Percentiles rank a stretch among this genome's conserved stretches.
These are phyloP conservation scores for Apophysomyces ossiformis DNA, from an alignment of 371 early-diverging fungal species.

Conservation along the genomic window DNA sequence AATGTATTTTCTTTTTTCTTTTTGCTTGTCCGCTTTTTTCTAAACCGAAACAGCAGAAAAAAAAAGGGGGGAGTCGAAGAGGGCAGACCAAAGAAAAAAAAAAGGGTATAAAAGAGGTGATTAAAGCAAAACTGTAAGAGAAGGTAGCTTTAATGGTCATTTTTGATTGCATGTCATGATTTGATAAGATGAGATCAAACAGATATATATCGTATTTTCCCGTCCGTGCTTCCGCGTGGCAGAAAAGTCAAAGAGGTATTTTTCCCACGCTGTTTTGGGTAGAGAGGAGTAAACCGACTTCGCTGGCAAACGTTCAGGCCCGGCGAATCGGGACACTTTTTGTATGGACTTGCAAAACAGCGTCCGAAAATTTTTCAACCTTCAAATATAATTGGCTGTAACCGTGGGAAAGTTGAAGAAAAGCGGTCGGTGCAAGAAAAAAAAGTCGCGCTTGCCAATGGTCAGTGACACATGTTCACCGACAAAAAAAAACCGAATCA, in stretches of 20 bases:
- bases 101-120: no score
- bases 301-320: background rate
- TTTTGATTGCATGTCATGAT: no score
- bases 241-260: no score
- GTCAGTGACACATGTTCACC: slow-evolving; percentile 1
- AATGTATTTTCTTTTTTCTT: background rate
- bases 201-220: no score
- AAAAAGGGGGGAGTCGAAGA: no score
- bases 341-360: background rate
- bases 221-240: no score
- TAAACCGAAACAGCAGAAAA: background rate
- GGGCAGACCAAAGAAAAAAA: no score
- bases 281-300: background rate
- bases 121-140: no score
- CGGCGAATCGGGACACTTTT: background rate
- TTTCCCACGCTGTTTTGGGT: no score
- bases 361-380: slow-evolving; percentile 24
- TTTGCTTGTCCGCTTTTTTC: slow-evolving; percentile 3
- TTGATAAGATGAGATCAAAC: no score
- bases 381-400: slow-evolving; percentile 37
- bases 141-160: no score
- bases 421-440: slow-evolving; percentile 18
- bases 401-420: slow-evolving; percentile 33
- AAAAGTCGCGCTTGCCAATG: slow-evolving; percentile 17
- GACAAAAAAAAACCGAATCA: slow-evolving; percentile 9